Evolutionary conservation across 306 rosid species (phyloP).

Genomic region (Carpinus viminea): DNA sequence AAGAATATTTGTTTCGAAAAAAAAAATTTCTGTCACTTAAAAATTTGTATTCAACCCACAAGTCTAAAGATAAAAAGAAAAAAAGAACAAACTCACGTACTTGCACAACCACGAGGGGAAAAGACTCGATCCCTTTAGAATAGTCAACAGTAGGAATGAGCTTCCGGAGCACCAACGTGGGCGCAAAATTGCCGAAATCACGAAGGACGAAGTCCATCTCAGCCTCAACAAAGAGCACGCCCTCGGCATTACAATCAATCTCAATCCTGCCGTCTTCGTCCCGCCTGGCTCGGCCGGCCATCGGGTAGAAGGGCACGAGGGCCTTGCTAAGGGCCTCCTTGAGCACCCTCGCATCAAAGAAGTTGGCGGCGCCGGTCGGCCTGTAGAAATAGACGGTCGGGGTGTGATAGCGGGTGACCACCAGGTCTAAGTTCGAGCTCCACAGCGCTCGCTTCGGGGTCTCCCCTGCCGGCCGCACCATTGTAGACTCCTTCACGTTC

Average conservation of each 20-base stretch:
- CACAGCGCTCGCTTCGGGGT: conserved; percentile 52
- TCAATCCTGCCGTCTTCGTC: conserved; percentile 77
- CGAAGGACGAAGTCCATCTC: conserved; percentile 41
- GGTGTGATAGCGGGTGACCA: conserved; percentile 62
- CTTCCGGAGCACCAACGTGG: conserved; percentile 68
- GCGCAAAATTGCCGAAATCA: conserved; percentile 85
- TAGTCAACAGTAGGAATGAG: conserved; percentile 79
- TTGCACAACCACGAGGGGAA: conserved; percentile 69
- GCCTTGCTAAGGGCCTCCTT: conserved; percentile 68
- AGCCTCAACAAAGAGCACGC: conserved; percentile 77
- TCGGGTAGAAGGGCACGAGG: conserved; percentile 74
- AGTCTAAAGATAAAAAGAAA: too few relatives aligned
- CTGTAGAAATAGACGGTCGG: conserved; percentile 80
- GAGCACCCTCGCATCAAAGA: conserved; percentile 51
- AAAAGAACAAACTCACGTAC: conserved; percentile 21
- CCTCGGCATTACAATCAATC: conserved; percentile 68
- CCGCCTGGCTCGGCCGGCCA: conserved; percentile 71
- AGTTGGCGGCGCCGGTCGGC: conserved; percentile 39
- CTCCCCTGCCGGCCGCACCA: conserved; percentile 70
- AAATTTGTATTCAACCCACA: too few relatives aligned
- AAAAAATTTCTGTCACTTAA: too few relatives aligned
- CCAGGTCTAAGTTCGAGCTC: conserved; percentile 79
- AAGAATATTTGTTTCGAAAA: too few relatives aligned
- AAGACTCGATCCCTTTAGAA: conserved; percentile 60
- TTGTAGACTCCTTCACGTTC: conserved; percentile 48